Evolutionary conservation across 2,329 filamentous ascomycete species (phyloP).

Genomic region (Teratosphaeria pseudoeucalypti): DNA sequence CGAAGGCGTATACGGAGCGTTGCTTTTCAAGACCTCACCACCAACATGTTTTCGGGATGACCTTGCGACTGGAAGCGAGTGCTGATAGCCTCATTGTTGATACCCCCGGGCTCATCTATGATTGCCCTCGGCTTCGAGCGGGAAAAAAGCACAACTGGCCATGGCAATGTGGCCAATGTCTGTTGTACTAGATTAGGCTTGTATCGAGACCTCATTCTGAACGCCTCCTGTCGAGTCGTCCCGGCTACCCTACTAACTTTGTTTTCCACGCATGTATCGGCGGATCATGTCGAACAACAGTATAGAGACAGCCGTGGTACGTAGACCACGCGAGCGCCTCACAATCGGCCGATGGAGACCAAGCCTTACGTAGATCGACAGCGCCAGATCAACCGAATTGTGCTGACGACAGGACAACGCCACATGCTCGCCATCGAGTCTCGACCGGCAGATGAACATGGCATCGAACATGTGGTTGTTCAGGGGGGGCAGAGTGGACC

Average conservation of each 20-base stretch:
- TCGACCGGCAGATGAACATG: not conserved
- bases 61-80: not conserved
- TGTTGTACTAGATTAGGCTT: not conserved
- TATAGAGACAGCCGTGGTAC: not conserved
- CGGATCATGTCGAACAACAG: not conserved
- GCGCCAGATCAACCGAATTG: too few species aligned
- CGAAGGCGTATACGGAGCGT: not conserved
- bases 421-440: not conserved
- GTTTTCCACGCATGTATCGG: not conserved
- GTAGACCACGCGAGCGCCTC: too few species aligned
- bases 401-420: too few species aligned
- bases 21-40: not conserved
- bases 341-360: too few species aligned
- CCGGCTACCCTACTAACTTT: not conserved
- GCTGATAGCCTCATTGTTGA: not conserved
- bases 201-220: not conserved
- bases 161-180: not conserved
- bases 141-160: not conserved
- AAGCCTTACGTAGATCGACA: too few species aligned
- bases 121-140: not conserved
- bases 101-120: not conserved
- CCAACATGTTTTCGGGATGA: not conserved
- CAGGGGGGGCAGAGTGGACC: not conserved
- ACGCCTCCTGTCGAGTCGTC: not conserved
- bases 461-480: not conserved